Evolutionary conservation across 2,329 filamentous ascomycete genomes (phyloP), one percentile per base, ranked within the genome.

Genomic region (Berkeleyomyces rouxiae): DNA sequence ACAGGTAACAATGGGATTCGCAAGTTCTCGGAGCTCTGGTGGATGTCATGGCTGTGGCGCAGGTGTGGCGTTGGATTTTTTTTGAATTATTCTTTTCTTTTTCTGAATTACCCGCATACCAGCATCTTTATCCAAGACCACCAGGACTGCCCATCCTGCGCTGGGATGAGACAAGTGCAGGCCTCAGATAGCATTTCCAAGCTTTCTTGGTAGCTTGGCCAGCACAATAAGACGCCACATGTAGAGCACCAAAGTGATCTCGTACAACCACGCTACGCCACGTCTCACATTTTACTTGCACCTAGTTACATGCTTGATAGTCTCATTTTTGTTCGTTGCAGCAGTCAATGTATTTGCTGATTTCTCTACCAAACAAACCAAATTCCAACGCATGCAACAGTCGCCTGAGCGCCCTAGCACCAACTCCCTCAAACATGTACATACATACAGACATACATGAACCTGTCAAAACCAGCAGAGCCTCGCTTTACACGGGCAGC

Each of bases 401-500:
- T 11, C 23, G 49, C 49, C 5, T 33, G 13, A n/a, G 11, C 11
- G 23, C 49, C 51, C 51, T 55, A 11, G n/a, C n/a, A 39, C 33
- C 7, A 31, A 10, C 36, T 55, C 11, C 33, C 10, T 39, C n/a
- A 36, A 36, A 36, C 43, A 11, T 7, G 3, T 3, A n/a, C 10
- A 7, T 31, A 31, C 11, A 51, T 31, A 31, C 47, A 9, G 3
- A 23, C 23, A 23, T 23, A 23, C 23, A 23, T 23, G 23, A 23
- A 23, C 23, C 23, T 23, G 23, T 23, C 23, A 23, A 23, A 55
- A 31, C 5, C n/a, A 46, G 5, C 11, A 5, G 39, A 31, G 16
- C 40, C 16, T 36, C 37, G 36, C 23, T 40, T 78, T 82, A 92
- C 67, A 92, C 88, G 1, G 88, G 88, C 64, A 92, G 78, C 74